Percentiles rank a stretch among this genome's conserved stretches.
These are phyloP conservation scores for Trichoderma harzianum DNA, from an alignment of 2,329 filamentous ascomycete species.

Conservation along the genomic window DNA sequence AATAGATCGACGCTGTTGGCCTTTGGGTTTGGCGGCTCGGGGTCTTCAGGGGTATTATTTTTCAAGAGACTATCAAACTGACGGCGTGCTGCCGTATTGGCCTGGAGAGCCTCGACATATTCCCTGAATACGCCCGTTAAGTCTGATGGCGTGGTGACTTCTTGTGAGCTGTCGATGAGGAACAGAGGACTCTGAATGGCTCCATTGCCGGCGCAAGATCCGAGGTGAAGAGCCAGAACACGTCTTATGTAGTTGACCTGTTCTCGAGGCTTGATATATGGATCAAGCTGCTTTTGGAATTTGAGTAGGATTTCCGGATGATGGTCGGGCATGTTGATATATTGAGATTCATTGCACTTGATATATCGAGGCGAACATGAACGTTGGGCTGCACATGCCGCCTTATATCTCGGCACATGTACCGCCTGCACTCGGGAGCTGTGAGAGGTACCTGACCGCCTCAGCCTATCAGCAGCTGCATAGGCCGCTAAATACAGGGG, in stretches of 20 bases:
- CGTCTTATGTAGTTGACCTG: conserved; percentile 56
- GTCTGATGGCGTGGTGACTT: conserved; percentile 35
- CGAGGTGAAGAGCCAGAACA: conserved; percentile 52
- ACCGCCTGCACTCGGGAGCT: neutral
- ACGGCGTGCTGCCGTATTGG: conserved; percentile 49
- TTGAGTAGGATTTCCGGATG: conserved; percentile 33
- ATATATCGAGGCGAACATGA: neutral
- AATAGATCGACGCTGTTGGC: conserved; percentile 31
- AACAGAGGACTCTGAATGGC: conserved; percentile 45
- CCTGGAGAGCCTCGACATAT: conserved; percentile 53
- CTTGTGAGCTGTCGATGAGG: conserved; percentile 41
- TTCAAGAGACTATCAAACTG: conserved; percentile 42
- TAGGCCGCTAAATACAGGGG: neutral
- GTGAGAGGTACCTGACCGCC: neutral
- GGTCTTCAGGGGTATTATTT: conserved; percentile 19
- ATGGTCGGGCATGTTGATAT: conserved; percentile 30
- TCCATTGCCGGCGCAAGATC: conserved; percentile 44
- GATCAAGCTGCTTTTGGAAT: conserved; percentile 45
- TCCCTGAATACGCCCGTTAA: conserved; percentile 49
- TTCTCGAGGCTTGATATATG: conserved; percentile 55
- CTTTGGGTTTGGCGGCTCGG: conserved; percentile 23
- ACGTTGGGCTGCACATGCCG: neutral
- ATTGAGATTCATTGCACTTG: conserved; percentile 8
- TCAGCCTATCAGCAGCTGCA: neutral
- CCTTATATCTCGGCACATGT: neutral